Base-by-base conservation (phyloP, 208 protist genomes). In the Leishmania major region DNA sequence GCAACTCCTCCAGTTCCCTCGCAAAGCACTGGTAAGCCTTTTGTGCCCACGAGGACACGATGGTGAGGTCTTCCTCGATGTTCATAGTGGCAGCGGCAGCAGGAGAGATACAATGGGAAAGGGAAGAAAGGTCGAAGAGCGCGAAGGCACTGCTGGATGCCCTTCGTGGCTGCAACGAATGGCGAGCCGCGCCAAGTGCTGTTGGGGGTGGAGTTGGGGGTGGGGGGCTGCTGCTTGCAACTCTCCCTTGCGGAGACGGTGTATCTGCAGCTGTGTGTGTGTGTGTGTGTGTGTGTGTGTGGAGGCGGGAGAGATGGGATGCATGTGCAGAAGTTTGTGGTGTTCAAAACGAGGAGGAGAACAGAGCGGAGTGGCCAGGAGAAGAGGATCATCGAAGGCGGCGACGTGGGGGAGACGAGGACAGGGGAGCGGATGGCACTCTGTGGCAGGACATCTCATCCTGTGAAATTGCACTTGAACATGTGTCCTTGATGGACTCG, bases 1-100 rank as follows among this genome's bases (percentile, higher is more conserved):
- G 85, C 35, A 96, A 70, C 75, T 95, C 90, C 19, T 83, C 80
- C 19, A 96, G 82, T 74, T 96, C 93, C 35, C 85, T 87, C 10
- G 67, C 79, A 60, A 96, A 96, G 43, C 92, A 85, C 17, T 89
- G 74, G 25, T 89, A 83, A 3, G 88, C 91, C 49, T 79, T 80
- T 19, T 83, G 49, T 49, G 83, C 82, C 93, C 93, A 96, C n/a
- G 90, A 90, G 59, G 91, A 87, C 62, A 93, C 43, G 28, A 93
- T 84, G 15, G 87, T 81, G n/a, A 84, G 84, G 73, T 94, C 89
- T 3, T 84, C 77, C 40, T 87, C 83, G 25, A 89, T 88, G 76
- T 86, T 92, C 77, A 84, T 72, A 7, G 59, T 31, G 28, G 75
- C 79, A 35, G 25, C 25, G 8, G 28, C 10, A n/a, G n/a, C 15